These are phyloP conservation scores for Coix lacrymajobi DNA, from an alignment of 176 grass and related monocot species.

Conservation along the genomic window DNA sequence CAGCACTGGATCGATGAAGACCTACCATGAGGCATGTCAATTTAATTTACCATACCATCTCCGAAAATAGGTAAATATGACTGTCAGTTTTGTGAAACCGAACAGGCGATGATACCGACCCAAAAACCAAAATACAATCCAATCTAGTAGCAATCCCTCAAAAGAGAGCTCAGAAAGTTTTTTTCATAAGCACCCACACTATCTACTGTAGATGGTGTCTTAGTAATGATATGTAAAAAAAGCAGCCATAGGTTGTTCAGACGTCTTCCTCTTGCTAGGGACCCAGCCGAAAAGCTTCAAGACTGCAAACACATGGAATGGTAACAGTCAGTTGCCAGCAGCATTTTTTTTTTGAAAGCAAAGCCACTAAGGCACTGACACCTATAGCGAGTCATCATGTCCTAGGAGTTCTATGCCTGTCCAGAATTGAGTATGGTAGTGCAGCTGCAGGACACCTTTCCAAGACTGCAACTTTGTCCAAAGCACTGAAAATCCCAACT, in stretches of 20 bases:
- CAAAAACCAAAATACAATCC: not conserved
- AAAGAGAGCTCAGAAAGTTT: not conserved
- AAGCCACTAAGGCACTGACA: not conserved
- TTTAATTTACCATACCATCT: not conserved
- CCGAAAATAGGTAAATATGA: not conserved
- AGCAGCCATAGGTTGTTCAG: slow-evolving; percentile 13
- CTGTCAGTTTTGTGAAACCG: slow-evolving; percentile 9
- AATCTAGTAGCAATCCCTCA: slow-evolving; percentile 16
- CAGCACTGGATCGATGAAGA: not conserved
- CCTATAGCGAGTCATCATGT: not conserved
- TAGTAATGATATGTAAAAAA: slow-evolving; percentile 18
- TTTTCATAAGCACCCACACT: slow-evolving; percentile 24
- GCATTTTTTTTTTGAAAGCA: not conserved
- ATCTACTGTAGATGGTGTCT: slow-evolving; percentile 14
- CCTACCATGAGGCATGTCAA: not conserved
- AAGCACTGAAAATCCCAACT: not conserved
- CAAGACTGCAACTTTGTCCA: not conserved
- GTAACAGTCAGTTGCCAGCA: not conserved
- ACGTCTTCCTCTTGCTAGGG: not conserved
- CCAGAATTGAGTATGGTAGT: not conserved
- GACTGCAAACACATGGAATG: slow-evolving; percentile 14
- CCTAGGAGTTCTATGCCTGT: too few relatives aligned
- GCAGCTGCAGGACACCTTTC: not conserved
- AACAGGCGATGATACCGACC: not conserved
- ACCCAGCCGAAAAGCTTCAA: slow-evolving; percentile 9